These are phyloP conservation scores for Pyricularia sp. DNA, from an alignment of 2,329 filamentous ascomycete genomes.

Conservation along the genomic window DNA sequence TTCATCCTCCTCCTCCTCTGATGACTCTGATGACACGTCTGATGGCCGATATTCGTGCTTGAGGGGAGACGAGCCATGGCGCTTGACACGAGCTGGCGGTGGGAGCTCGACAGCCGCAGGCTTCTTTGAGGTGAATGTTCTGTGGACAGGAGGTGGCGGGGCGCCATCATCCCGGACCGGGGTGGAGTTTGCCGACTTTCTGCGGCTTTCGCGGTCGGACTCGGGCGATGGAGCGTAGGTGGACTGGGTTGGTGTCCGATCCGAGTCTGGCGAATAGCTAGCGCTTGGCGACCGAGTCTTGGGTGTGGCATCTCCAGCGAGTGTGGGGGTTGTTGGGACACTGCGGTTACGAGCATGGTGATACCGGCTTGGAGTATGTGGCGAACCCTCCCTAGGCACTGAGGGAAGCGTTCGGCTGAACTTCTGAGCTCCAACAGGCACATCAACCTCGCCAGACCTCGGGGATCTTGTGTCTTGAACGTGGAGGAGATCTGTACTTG, in stretches of 20 bases:
- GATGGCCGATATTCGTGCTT: conserved; percentile 97
- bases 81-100: conserved; percentile 40
- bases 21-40: conserved; percentile 40
- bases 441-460: conserved; percentile 16
- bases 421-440: conserved; percentile 29
- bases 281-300: conserved; percentile 3
- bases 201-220: not conserved
- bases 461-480: conserved; percentile 2
- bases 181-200: conserved; percentile 19
- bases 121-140: conserved; percentile 31
- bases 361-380: conserved; percentile 24
- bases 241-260: conserved; percentile 28
- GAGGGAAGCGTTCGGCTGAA: conserved; percentile 11
- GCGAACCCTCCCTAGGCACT: conserved; percentile 12
- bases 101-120: conserved; percentile 31
- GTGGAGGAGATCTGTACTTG: not conserved
- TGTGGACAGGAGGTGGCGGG: conserved; percentile 44
- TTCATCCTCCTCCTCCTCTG: conserved; percentile 46
- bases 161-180: conserved; percentile 43
- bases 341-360: conserved; percentile 19
- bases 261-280: conserved; percentile 9
- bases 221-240: conserved; percentile 13
- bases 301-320: not conserved
- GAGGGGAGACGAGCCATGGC: conserved; percentile 80
- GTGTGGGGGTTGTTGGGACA: conserved; percentile 18